phyloP scores from a whole-genome alignment of 192 early-diverging fungal species.

The Haplosporangium gracile region DNA sequence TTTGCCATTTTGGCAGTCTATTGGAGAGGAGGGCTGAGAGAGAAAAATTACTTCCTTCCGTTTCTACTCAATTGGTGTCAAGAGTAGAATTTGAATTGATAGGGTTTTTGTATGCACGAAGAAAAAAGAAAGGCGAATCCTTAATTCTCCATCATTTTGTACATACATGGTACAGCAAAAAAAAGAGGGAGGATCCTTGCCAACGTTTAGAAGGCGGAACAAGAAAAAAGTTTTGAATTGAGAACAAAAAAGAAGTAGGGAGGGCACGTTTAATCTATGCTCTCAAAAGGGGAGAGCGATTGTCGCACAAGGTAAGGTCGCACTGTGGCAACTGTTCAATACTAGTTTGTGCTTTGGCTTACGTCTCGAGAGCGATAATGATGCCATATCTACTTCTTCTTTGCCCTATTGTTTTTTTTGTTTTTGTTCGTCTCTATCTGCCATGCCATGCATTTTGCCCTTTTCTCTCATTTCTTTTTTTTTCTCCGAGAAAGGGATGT shows the following conservation, averaged over 20 bases:
- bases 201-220: neutral
- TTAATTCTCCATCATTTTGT: neutral
- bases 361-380: slow-evolving; percentile 38
- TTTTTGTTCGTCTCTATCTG: neutral
- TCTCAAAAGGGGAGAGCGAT: neutral
- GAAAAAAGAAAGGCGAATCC: neutral
- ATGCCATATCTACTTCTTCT: slow-evolving; percentile 46
- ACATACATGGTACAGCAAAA: neutral
- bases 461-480: neutral
- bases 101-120: neutral
- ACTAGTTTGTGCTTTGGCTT: neutral
- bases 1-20: neutral
- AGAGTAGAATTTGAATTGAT: neutral
- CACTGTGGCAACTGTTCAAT: no score
- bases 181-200: neutral
- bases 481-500: neutral
- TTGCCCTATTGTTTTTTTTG: neutral
- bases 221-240: neutral
- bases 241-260: neutral
- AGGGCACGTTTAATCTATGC: neutral
- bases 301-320: neutral
- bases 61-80: neutral
- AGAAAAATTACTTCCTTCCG: neutral
- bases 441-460: neutral
- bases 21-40: neutral